Conservation (phyloP, 805 yeast species). For the Ogataea ganodermae region DNA sequence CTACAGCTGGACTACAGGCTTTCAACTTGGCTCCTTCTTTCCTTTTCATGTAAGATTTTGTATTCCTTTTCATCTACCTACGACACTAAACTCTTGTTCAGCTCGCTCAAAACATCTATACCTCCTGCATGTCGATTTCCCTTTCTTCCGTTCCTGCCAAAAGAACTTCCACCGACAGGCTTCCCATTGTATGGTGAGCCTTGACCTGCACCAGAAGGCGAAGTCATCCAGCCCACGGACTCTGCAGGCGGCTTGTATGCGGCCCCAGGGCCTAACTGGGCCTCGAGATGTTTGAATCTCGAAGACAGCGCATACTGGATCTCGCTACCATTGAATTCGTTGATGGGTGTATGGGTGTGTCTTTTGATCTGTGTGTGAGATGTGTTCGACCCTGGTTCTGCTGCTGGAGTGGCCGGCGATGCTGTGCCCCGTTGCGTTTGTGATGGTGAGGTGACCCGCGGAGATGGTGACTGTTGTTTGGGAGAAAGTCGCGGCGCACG, state of each 20-base stretch:
- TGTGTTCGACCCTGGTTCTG: background rate
- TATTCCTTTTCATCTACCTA: background rate
- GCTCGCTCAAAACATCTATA: slow-evolving; percentile 25
- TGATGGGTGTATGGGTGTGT: slow-evolving; percentile 19
- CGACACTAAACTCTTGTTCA: slow-evolving; percentile 21
- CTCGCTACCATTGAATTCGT: slow-evolving; percentile 22
- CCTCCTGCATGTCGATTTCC: slow-evolving; percentile 15
- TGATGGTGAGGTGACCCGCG: background rate
- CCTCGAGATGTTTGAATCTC: slow-evolving; percentile 20
- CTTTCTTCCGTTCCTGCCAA: slow-evolving; percentile 10
- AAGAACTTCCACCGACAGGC: background rate
- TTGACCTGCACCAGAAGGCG: slow-evolving; percentile 3
- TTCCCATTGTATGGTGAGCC: background rate
- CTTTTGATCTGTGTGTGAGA: slow-evolving; percentile 5
- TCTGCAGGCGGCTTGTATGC: slow-evolving; percentile 12
- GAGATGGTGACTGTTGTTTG: slow-evolving; percentile 9
- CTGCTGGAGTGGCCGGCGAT: background rate
- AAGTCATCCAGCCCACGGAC: slow-evolving; percentile 14
- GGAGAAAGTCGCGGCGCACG: slow-evolving; percentile 13
- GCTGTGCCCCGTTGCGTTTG: background rate
- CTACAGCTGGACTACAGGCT: too few species aligned
- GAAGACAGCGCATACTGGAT: slow-evolving; percentile 17
- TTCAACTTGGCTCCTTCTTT: background rate
- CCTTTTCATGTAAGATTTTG: background rate
- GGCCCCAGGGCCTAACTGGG: slow-evolving; percentile 15